Base-by-base conservation (phyloP, 1,284 basidiomycete genomes). In the Phylloboletellus chloephorus region DNA sequence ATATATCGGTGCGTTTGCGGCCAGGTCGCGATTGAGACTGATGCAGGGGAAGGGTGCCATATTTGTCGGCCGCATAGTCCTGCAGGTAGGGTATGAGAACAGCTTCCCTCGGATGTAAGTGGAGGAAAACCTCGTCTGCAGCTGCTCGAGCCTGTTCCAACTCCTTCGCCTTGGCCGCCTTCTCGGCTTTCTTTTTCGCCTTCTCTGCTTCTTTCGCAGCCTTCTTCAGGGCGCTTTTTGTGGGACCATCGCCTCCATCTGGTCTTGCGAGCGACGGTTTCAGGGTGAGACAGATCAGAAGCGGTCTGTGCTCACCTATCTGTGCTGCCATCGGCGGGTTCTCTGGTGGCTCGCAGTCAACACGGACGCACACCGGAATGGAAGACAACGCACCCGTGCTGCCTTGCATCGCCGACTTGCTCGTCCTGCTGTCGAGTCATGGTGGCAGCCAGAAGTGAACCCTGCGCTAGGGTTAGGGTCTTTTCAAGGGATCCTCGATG, bases 161-260 rank as follows among this genome's bases (percentile, higher is more conserved):
- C 42, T 73, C 57, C 31, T 47, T 61, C 47, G 79, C 82, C 56
- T 82, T 87, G 11, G 87, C 89, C 5, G 78, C 81, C 51, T 82
- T 83, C 60, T 90, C 88, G 24, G 85, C 87, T 5, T 85, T 88
- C 65, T 92, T 94, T 65, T 85, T 87, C 17, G 85, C 88, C 60
- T 98, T 98, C 66, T 96, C 92, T 13, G 84, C 87, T 48, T 88
- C 86, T 65, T 95, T 96, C 21, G 88, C 88, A 23, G 82, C 78
- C 69, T 94, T 96, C 73, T 98, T 98, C 50, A 93, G 68, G 58
- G 95, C 92, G 60, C 76, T 91, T 69, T 97, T 97, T 45, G 86
- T 84, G 6, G 86, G 84, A 15, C 69, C 78, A 23, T 67, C 54
- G 19, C 65, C 48, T 37, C 61, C 61, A 55, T 68, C 59, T 8